A percentile compares a stretch with the other conserved stretches of the same genome.
These are phyloP conservation scores for Jatropha podagrica DNA, from an alignment of 441 rosid genomes.

Conservation along the genomic window DNA sequence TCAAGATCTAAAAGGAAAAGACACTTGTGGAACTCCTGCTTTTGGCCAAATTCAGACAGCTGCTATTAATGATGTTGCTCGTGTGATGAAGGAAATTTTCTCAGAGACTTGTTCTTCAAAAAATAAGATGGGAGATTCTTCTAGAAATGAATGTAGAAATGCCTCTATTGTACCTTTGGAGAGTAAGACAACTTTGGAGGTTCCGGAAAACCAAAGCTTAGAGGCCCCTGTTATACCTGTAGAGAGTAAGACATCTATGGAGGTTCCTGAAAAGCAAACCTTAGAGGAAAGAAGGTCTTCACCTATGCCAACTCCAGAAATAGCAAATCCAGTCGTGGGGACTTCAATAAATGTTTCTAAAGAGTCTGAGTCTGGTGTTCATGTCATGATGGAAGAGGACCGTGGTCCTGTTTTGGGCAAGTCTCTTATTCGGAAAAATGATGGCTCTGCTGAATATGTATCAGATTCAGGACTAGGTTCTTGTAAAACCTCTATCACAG, in stretches of 20 bases:
- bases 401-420: constrained; percentile 8
- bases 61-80: constrained; percentile 76
- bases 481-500: constrained; percentile 11
- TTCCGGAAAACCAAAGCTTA: neutral
- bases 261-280: constrained; percentile 29
- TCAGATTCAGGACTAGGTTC: constrained; percentile 23
- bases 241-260: constrained; percentile 28
- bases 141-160: constrained; percentile 35
- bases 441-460: constrained; percentile 20
- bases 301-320: constrained; percentile 21
- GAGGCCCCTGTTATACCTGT: constrained; percentile 19
- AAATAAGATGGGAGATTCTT: constrained; percentile 46
- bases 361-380: constrained; percentile 24
- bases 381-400: constrained; percentile 17
- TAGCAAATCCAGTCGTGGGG: constrained; percentile 26
- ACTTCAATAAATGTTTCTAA: constrained; percentile 22
- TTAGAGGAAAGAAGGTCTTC: constrained; percentile 22
- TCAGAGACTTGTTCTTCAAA: constrained; percentile 65
- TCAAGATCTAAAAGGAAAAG: constrained; percentile 47
- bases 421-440: constrained; percentile 17
- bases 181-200: neutral
- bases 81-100: constrained; percentile 82
- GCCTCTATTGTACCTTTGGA: neutral
- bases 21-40: constrained; percentile 35
- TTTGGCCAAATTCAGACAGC: constrained; percentile 54